Percentiles rank a stretch among this genome's conserved stretches.
Evolutionary conservation across 78 protist genomes (phyloP).

Genomic region (Dictyostelium brefeldianum): DNA sequence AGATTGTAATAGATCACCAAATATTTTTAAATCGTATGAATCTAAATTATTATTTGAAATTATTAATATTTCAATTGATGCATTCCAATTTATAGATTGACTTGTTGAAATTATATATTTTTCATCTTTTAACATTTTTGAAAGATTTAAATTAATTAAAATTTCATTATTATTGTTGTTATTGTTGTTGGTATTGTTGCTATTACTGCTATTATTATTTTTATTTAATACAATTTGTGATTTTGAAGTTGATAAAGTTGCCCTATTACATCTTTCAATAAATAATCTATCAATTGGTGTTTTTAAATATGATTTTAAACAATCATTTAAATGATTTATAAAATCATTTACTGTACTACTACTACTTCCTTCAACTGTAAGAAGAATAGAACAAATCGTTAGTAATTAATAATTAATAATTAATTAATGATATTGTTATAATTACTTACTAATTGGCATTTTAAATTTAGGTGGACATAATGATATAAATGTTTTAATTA

Average conservation of each 20-base stretch:
- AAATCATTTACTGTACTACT: slow-evolving; percentile 38
- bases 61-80: slow-evolving; percentile 33
- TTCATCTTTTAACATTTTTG: slow-evolving; percentile 48
- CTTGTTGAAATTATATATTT: slow-evolving; percentile 6
- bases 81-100: slow-evolving; percentile 53
- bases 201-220: too few species aligned
- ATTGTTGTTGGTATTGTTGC: neutral
- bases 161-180: slow-evolving; percentile 12
- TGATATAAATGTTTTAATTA: slow-evolving; percentile 42
- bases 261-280: slow-evolving; percentile 11
- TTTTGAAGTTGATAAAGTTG: slow-evolving; percentile 12
- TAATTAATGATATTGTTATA: neutral
- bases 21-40: slow-evolving; percentile 10
- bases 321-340: slow-evolving; percentile 28
- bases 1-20: slow-evolving; percentile 38
- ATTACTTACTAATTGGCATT: slow-evolving; percentile 40
- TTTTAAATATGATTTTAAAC: neutral
- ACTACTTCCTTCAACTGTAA: slow-evolving; percentile 4
- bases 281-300: neutral
- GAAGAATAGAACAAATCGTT: neutral
- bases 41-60: slow-evolving; percentile 26
- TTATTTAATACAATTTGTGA: neutral
- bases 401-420: neutral
- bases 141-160: slow-evolving; percentile 38
- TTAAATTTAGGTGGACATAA: slow-evolving; percentile 31